phyloP scores from a whole-genome alignment of 2,329 filamentous ascomycete genomes.

The Falciphora oryzae region DNA sequence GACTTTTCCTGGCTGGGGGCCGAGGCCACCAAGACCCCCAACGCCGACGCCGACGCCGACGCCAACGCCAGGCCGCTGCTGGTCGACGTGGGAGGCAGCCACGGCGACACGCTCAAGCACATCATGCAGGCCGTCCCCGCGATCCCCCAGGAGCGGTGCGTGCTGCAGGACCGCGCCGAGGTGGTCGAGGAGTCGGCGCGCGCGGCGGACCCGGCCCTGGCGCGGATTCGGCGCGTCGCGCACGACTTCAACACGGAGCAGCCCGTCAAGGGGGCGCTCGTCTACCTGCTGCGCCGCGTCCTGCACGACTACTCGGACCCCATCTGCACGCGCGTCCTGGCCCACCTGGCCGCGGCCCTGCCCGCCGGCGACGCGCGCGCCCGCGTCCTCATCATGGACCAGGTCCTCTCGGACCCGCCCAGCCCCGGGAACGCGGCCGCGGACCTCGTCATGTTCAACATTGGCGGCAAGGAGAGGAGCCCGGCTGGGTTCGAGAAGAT shows the following conservation, averaged over 20 bases:
- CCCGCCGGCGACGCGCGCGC: conserved; percentile 4
- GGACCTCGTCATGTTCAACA: conserved; percentile 9
- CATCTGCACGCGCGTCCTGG: conserved; percentile 17
- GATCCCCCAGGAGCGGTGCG: conserved; percentile 19
- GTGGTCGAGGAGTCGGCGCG: conserved; percentile 13
- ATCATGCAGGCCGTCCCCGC: conserved; percentile 14
- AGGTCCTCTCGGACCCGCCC: conserved; percentile 7
- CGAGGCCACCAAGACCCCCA: conserved; percentile 14
- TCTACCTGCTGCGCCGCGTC: conserved; percentile 24
- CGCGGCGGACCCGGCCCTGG: conserved; percentile 8
- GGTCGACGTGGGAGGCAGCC: conserved; percentile 19
- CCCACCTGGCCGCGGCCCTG: conserved; percentile 18
- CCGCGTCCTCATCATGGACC: conserved; percentile 8
- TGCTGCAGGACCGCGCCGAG: conserved; percentile 19
- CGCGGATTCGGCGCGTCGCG: conserved; percentile 19
- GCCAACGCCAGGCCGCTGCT: conserved; percentile 10
- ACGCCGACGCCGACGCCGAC: conserved; percentile 9
- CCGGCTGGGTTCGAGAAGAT: conserved; percentile 1
- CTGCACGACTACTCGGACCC: conserved; percentile 24
- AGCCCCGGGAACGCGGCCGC: conserved; percentile 4
- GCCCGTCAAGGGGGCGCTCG: conserved; percentile 19
- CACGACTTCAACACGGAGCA: conserved; percentile 24
- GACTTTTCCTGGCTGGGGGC: conserved; percentile 19
- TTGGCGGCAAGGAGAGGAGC: conserved; percentile 9
- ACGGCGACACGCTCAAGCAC: conserved; percentile 17